These are phyloP conservation scores for Ecytonucleospora hepatopenaei DNA, from an alignment of 371 early-diverging fungal species.

Conservation along the genomic window DNA sequence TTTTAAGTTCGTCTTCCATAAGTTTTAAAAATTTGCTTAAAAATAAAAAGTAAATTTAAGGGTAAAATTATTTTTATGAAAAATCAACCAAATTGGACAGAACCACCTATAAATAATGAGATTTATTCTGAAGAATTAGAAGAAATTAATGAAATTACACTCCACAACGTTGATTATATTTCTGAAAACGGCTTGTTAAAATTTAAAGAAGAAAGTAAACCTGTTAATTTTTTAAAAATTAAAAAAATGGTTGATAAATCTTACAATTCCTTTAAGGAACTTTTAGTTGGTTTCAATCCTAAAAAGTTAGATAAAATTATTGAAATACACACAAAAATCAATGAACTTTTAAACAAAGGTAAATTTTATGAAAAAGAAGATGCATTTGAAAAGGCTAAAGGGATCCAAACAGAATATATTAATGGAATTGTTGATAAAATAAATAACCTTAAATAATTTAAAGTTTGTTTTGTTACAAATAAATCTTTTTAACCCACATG, in stretches of 20 bases:
- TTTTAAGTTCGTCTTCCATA: not conserved
- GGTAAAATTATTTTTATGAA: not conserved
- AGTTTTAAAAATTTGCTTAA: not conserved
- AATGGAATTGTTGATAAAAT: conserved; percentile 2
- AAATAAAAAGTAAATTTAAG: not conserved
- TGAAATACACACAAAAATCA: conserved; percentile 25
- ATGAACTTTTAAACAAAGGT: conserved; percentile 27
- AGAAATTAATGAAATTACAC: not conserved
- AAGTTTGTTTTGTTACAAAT: not conserved
- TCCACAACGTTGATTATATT: conserved; percentile 15
- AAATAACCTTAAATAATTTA: not conserved
- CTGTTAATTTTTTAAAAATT: conserved; percentile 2
- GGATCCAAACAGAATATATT: not conserved
- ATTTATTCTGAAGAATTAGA: not conserved
- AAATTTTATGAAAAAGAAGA: not conserved
- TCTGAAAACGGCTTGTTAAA: conserved; percentile 2
- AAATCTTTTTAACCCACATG: not conserved
- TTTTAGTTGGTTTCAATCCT: conserved; percentile 3
- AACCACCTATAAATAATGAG: conserved; percentile 20
- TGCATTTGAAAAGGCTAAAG: not conserved
- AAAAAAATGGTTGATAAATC: conserved; percentile 1
- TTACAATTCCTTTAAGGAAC: conserved; percentile 2
- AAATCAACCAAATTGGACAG: conserved; percentile 13
- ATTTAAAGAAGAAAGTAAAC: not conserved
- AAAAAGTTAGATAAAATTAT: conserved; percentile 13